A percentile compares a stretch with the other conserved stretches of the same genome.
Conservation (phyloP, 768 basidiomycete genomes). For the Phallus indusiatus region DNA sequence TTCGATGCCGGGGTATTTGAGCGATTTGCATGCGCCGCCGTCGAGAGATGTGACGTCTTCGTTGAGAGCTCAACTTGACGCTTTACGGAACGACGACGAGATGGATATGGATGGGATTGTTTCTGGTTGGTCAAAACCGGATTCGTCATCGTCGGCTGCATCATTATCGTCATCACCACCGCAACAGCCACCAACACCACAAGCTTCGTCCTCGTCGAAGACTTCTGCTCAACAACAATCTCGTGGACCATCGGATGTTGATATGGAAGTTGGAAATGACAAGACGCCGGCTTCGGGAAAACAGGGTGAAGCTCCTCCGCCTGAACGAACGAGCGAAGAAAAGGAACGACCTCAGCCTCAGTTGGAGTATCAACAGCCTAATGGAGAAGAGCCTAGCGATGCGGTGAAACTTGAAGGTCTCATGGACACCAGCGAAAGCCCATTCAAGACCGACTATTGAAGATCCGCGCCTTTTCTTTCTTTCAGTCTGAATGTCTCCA, state of each 20-base stretch:
- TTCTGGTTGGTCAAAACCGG: background rate
- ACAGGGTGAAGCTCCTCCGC: conserved; percentile 40
- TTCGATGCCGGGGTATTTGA: conserved; percentile 26
- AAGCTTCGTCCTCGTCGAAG: too few relatives aligned
- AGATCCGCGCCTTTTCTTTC: too few relatives aligned
- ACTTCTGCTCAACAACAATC: conserved; percentile 3
- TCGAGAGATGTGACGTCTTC: conserved; percentile 43
- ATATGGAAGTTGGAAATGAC: conserved; percentile 21
- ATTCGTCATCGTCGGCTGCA: background rate
- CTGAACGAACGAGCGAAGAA: conserved; percentile 42
- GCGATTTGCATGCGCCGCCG: conserved; percentile 29
- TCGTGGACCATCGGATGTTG: conserved; percentile 14
- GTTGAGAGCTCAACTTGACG: conserved; percentile 52
- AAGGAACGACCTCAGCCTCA: conserved; percentile 37
- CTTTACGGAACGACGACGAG: conserved; percentile 34
- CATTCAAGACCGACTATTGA: conserved; percentile 24
- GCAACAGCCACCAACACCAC: too few relatives aligned
- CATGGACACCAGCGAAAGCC: conserved; percentile 55
- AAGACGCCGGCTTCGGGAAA: conserved; percentile 8
- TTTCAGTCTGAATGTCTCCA: too few relatives aligned
- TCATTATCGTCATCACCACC: too few relatives aligned
- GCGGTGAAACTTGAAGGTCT: conserved; percentile 55
- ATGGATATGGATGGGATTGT: conserved; percentile 17
- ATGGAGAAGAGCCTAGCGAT: conserved; percentile 45
- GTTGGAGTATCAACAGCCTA: conserved; percentile 33